Evolutionary conservation across 192 early-diverging fungal genomes (phyloP).

Genomic region (Backusella parvicylindrica): DNA sequence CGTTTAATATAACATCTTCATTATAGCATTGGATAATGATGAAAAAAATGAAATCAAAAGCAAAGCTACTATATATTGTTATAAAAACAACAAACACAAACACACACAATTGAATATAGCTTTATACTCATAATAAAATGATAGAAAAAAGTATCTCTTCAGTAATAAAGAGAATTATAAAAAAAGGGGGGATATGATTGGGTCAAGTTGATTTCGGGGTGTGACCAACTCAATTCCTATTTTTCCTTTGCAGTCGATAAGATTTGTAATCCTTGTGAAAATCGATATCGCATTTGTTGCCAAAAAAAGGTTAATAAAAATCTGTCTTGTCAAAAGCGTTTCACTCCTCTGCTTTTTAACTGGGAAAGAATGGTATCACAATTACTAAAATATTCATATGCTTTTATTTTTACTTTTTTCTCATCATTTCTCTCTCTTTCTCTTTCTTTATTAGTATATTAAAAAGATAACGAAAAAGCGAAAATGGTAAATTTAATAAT

Average conservation of each 20-base stretch:
- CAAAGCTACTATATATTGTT: too few species aligned
- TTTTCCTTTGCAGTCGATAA: not conserved
- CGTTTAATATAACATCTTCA: too few species aligned
- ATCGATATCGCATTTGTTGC: not conserved
- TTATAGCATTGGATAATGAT: too few species aligned
- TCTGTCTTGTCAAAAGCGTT: not conserved
- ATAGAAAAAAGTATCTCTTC: too few species aligned
- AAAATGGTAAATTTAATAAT: not conserved
- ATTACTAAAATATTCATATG: not conserved
- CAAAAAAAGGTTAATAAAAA: not conserved
- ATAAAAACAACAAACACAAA: too few species aligned
- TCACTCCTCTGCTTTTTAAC: not conserved
- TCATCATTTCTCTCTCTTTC: not conserved
- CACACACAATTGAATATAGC: too few species aligned
- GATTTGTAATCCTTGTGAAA: not conserved
- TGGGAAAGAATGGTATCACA: not conserved
- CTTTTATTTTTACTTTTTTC: not conserved
- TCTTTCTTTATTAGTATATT: not conserved
- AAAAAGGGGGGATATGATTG: too few species aligned
- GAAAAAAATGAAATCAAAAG: too few species aligned
- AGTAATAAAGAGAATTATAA: too few species aligned
- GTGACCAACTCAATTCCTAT: too few species aligned
- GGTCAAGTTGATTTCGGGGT: too few species aligned
- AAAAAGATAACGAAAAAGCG: not conserved
- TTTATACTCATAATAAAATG: too few species aligned